These are phyloP conservation scores for Trametes punicea DNA, from an alignment of 768 basidiomycete species.

Conservation along the genomic window DNA sequence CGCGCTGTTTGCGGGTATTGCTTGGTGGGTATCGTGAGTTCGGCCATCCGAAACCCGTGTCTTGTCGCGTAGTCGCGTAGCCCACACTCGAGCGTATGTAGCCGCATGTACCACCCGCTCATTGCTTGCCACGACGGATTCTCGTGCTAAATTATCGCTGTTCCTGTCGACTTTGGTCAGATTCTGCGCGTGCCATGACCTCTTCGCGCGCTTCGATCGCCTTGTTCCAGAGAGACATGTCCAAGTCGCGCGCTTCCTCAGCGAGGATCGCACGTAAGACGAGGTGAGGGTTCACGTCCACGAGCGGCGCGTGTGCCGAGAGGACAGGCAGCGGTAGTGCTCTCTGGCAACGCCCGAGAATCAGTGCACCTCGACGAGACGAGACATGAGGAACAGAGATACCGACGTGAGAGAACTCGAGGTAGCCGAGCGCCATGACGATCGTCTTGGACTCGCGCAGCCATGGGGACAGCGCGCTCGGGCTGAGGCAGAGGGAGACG, in stretches of 20 bases:
- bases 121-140: too few species aligned
- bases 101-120: too few species aligned
- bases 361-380: too few species aligned
- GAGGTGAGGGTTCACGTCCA: conserved; percentile 39
- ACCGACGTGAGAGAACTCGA: conserved; percentile 49
- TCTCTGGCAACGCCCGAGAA: neutral
- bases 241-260: conserved; percentile 45
- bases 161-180: neutral
- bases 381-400: conserved; percentile 9
- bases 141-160: neutral
- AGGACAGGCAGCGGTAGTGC: conserved; percentile 9
- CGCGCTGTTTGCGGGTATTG: conserved; percentile 29
- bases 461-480: conserved; percentile 38
- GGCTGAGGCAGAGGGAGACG: conserved; percentile 48
- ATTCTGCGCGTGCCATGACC: neutral
- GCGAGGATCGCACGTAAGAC: conserved; percentile 55
- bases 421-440: conserved; percentile 55
- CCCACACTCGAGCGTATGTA: too few species aligned
- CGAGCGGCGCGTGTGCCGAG: conserved; percentile 13
- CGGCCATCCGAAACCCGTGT: neutral
- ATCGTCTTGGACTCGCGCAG: conserved; percentile 47
- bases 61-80: too few species aligned
- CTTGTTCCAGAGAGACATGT: conserved; percentile 43
- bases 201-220: conserved; percentile 29
- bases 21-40: conserved; percentile 31